Base-by-base conservation (phyloP, 1,284 basidiomycete genomes). In the Apiotrichum sp. region DNA sequence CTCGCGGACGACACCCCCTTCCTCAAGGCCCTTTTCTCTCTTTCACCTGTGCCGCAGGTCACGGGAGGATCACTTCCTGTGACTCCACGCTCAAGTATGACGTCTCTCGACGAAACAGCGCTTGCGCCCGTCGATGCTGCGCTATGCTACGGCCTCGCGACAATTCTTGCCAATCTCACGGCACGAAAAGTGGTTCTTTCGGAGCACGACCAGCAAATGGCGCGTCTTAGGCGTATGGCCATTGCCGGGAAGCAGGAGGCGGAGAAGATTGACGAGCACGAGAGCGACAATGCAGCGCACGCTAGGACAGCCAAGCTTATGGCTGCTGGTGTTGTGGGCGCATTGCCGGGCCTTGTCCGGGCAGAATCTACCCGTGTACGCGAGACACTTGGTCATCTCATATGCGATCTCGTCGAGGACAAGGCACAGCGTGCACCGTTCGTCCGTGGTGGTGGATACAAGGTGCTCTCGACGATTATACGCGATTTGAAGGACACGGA, bases 371-470 rank as follows among this genome's bases (percentile, higher is more conserved):
- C 79, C 80, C 64, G 62, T 63, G 78, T 70, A 45, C 72, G 63
- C 62, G 72, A 63, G 61, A 68, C 51, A 44, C 64, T 68, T 5
- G 78, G 77, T 2, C 83, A 81, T 57, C 78, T 86, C 10, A 78
- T 89, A 50, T 78, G 93, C 48, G 83, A 81, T 61, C 78, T 96
- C 36, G 81, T 88, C 10, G 87, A 90, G 63, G 86, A 89, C 63
- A 84, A 84, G 64, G 80, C 82, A 6, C 84, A 87, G 57, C 81
- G 95, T 65, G 87, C 90, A 4, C 80, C 80, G 55, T 83, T 96
- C 14, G 78, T 98, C 33, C 89, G 89, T 67, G 83, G 84, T 49
- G 95, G 95, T 39, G 92, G 89, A 0, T 84, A 84, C 13, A 89
- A 86, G 64, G 81, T 86, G 2, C 77, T 95, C 43, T 78, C 82